Evolutionary conservation across 108 stramenopile species (phyloP).

Genomic region (Skeletonema menzelii): DNA sequence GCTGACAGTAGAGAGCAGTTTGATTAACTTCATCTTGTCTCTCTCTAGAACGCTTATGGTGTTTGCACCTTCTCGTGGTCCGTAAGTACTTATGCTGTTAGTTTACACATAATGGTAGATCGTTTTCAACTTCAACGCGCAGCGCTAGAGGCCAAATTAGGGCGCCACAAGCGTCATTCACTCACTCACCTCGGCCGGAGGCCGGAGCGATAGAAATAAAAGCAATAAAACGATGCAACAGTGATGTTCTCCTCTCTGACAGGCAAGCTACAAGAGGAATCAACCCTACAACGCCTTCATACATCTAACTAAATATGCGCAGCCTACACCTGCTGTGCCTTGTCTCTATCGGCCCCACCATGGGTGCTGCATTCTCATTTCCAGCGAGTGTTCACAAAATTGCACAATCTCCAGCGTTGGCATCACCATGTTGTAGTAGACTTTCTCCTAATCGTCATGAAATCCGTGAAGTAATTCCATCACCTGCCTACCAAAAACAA

Average conservation of each 20-base stretch:
- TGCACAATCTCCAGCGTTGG: background rate
- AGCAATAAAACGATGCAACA: no score
- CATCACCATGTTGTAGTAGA: background rate
- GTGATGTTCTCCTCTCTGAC: no score
- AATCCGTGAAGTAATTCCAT: background rate
- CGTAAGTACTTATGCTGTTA: no score
- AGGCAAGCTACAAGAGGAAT: no score
- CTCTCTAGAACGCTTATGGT: background rate
- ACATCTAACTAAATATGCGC: background rate
- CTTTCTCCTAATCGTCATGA: background rate
- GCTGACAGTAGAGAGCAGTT: background rate
- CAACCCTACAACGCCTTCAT: no score
- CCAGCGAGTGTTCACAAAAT: background rate
- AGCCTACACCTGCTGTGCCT: background rate
- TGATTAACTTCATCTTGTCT: background rate
- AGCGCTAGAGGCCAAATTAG: no score
- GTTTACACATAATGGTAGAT: no score
- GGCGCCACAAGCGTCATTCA: conserved; percentile 1
- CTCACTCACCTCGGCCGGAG: no score
- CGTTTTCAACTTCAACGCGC: no score
- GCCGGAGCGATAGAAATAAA: no score
- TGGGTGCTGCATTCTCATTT: background rate
- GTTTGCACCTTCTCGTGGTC: background rate
- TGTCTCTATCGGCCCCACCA: background rate
- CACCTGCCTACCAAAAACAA: background rate